Conservation (phyloP, 106 monocot species). For the Gastrodia elata region DNA sequence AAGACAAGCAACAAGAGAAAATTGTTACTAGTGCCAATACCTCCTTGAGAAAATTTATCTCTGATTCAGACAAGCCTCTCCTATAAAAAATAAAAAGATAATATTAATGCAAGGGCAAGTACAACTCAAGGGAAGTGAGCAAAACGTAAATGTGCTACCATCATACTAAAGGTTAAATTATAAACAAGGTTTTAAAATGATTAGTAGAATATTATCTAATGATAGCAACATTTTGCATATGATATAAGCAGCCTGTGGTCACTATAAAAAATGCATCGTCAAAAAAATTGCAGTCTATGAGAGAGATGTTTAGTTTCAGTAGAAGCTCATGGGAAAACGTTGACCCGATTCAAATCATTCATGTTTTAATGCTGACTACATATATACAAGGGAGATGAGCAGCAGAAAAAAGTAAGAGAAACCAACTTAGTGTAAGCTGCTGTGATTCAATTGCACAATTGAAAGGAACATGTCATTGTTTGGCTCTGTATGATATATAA, state of each 20-base stretch:
- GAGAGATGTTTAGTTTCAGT: background rate
- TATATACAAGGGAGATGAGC: background rate
- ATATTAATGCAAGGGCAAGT: background rate
- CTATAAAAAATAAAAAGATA: constrained; percentile 23
- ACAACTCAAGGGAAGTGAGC: background rate
- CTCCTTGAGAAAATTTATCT: constrained; percentile 73
- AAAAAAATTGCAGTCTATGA: background rate
- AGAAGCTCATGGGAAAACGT: background rate
- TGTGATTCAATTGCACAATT: background rate
- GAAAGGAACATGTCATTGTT: background rate
- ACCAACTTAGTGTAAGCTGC: background rate
- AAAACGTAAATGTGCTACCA: constrained; percentile 1
- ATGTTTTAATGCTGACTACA: background rate
- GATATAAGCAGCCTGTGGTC: background rate
- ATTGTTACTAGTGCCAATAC: constrained; percentile 23
- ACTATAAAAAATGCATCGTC: background rate
- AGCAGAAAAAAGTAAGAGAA: background rate
- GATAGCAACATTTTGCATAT: background rate
- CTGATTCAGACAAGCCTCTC: constrained; percentile 89
- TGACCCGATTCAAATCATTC: background rate
- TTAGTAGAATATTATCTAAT: background rate
- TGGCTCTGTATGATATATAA: background rate
- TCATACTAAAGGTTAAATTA: background rate
- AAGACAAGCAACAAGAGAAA: background rate
- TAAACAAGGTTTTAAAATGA: background rate